phyloP scores from a whole-genome alignment of 169 alveolate species.

The Cryptosporidium bovis region DNA sequence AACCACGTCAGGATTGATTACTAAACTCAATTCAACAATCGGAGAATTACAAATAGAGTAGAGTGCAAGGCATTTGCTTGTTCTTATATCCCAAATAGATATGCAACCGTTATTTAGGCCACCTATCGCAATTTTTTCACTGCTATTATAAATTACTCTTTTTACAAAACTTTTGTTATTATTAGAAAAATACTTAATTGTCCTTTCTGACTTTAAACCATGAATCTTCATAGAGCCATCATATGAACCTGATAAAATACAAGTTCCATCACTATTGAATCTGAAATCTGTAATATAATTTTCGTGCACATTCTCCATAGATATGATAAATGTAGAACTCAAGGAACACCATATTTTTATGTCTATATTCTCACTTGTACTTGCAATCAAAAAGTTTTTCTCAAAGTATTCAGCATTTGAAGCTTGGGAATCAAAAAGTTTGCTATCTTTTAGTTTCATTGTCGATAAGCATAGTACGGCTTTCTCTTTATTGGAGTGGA shows the following conservation, averaged over 20 bases:
- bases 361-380: slow-evolving; percentile 44
- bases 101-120: slow-evolving; percentile 47
- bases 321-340: slow-evolving; percentile 1
- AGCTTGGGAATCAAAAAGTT: not conserved
- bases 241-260: slow-evolving; percentile 38
- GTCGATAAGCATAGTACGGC: not conserved
- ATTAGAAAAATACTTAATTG: slow-evolving; percentile 38
- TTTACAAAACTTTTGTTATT: slow-evolving; percentile 2
- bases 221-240: slow-evolving; percentile 55
- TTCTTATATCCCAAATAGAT: slow-evolving; percentile 44
- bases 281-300: slow-evolving; percentile 20
- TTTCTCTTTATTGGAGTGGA: not conserved
- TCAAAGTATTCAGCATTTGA: not conserved
- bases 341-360: slow-evolving; percentile 51
- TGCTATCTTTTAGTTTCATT: not conserved
- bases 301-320: slow-evolving; percentile 20
- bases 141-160: slow-evolving; percentile 20
- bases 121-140: slow-evolving; percentile 38
- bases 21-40: slow-evolving; percentile 5
- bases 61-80: slow-evolving; percentile 19
- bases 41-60: slow-evolving; percentile 26
- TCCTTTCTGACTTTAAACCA: slow-evolving; percentile 53
- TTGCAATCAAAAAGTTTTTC: slow-evolving; percentile 22
- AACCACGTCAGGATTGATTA: not conserved
- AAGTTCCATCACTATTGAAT: slow-evolving; percentile 45